Evolutionary conservation across 2,329 filamentous ascomycete species (phyloP), one percentile per base, ranked within the genome.

Genomic region (Diaporthe aspalathi): DNA sequence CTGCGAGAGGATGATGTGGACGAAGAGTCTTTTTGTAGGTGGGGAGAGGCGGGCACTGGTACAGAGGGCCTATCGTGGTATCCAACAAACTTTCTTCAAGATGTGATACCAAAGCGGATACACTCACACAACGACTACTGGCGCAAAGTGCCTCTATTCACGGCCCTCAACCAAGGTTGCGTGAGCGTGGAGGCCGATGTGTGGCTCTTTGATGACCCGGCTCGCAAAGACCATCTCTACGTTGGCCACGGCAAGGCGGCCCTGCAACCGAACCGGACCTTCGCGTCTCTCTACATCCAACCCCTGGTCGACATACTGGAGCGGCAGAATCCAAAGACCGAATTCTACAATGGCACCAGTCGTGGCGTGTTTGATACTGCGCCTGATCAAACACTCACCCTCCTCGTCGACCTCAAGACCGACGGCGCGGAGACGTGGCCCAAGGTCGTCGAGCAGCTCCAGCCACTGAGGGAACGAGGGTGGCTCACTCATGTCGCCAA

Each of bases 91-190:
- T 87, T 89, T 71, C 84, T 87, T 11, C 82, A 84, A 16, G 85
- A 87, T 70, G 73, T 73, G 47, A 52, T 82, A 2, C 88, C 90
- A 1, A 84, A 90, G 38, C 81, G 83, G 1, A 91, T 89, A 73
- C 90, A 92, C 77, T 90, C 88, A 1, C 91, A 93, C 77, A 93
- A 93, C 75, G 91, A 93, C 78, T 93, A 93, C 79, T 91, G 89
- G 89, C 87, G 90, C 62, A 83, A 83, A 22, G 83, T 87, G 0
- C 91, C 91, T 0, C 83, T 94, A 4, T 90, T 88, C 75, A 88
- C 89, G 14, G 92, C 91, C 27, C 78, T 91, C 1, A 79, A 82
- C 9, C 85, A 86, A 6, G 89, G 90, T 8, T 92, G 89, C 74
- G 87, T 88, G 7, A 87, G 90, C 12, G 84, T 92, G 4, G 92